Base-by-base conservation (phyloP, 495 filamentous ascomycete species). In the Barbatosphaeria neglecta region DNA sequence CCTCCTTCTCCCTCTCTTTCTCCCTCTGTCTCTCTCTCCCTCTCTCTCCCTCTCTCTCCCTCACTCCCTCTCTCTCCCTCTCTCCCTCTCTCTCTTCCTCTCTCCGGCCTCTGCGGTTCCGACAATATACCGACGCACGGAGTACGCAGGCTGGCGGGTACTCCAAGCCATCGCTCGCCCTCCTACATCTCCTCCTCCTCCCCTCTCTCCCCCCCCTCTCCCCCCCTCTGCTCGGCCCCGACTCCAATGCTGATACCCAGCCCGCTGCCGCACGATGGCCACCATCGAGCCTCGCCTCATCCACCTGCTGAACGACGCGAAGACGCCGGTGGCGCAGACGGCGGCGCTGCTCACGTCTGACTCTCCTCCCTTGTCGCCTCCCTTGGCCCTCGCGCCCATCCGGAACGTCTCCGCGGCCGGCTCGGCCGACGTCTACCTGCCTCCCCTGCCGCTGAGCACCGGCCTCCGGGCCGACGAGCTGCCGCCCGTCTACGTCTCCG, bases 231-330 rank as follows among this genome's bases (percentile, higher is more conserved):
- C 23, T 37, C 33, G 4, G 13, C 33, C 33, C 18, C 4, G 33
- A 37, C 43, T 40, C 59, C 52, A 63, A 65, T 65, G 62, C 62
- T 50, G 50, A 44, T 51, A 45, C 46, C 49, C 45, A 41, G 49
- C 43, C 53, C 53, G 49, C 58, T 54, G 52, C 43, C 52, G 49
- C 62, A 72, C 62, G 60, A 74, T 74, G 70, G 70, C 70, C 53
- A 77, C 71, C 46, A 76, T 77, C 60, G 75, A 78, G 69, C 75
- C 75, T 52, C 66, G 73, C 57, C 65, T 78, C 35, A 77, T 75
- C 52, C 69, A 75, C 57, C 66, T 78, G 44, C 66, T 78, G 57
- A 75, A 75, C 59, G 66, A 69, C 51, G 60, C 64, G 48, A 67
- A 60, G 50, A 63, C 58, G 43, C 60, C n/a, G n/a, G n/a, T n/a